Evolutionary conservation across 2,329 filamentous ascomycete species (phyloP).

Genomic region (Esteya vermicola): DNA sequence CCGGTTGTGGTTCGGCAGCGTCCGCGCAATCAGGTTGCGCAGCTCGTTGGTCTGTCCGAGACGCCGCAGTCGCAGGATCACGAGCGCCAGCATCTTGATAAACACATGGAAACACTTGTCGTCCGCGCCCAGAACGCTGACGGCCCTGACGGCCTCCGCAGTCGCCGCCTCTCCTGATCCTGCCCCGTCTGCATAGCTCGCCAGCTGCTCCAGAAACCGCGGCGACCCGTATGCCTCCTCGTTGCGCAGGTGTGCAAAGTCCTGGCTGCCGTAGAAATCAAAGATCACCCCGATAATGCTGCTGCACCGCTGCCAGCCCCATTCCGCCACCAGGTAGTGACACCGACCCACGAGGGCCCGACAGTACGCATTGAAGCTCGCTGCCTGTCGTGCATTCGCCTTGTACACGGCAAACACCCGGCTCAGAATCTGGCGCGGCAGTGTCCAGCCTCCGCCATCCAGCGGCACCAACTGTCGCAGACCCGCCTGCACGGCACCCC

Average conservation of each 20-base stretch:
- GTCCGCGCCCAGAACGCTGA: constrained; percentile 32
- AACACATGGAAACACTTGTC: constrained; percentile 56
- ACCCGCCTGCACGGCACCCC: constrained; percentile 31
- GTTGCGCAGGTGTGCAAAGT: constrained; percentile 47
- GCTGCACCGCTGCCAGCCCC: constrained; percentile 49
- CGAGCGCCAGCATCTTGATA: constrained; percentile 46
- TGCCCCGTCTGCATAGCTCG: too few species aligned
- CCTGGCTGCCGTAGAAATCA: constrained; percentile 52
- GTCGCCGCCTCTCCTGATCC: constrained; percentile 25
- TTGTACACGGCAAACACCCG: constrained; percentile 45
- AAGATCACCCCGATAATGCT: constrained; percentile 47
- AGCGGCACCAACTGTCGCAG: constrained; percentile 21
- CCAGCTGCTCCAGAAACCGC: constrained; percentile 43
- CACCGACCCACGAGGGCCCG: constrained; percentile 45
- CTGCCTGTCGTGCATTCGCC: constrained; percentile 36
- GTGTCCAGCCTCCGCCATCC: constrained; percentile 48
- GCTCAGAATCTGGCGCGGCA: constrained; percentile 42
- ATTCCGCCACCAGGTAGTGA: constrained; percentile 47
- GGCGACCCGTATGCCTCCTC: constrained; percentile 50
- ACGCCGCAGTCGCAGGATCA: constrained; percentile 35
- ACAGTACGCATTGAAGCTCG: constrained; percentile 53
- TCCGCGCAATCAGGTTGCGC: constrained; percentile 44
- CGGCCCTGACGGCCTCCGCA: too few species aligned
- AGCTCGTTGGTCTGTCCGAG: constrained; percentile 40
- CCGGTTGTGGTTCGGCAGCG: constrained; percentile 51